Conservation (phyloP, 805 yeast genomes). For the Ogataea paraovalis region DNA sequence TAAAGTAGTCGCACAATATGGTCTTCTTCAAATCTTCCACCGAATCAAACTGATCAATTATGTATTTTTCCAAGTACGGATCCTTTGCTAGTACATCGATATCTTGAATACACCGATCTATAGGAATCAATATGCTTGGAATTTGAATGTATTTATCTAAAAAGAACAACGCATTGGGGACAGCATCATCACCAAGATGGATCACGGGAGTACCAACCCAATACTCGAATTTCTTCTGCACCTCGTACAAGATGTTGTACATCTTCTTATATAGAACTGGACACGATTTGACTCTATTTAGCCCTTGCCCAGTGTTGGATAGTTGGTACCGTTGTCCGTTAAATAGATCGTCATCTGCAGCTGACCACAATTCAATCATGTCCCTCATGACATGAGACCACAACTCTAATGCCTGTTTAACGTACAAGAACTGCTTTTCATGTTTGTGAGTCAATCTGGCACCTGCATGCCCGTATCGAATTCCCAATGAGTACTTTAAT, state of each 20-base stretch:
- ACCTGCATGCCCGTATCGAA: conserved; percentile 62
- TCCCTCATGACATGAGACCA: conserved; percentile 80
- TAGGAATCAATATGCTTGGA: conserved; percentile 71
- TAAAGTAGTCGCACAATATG: conserved; percentile 48
- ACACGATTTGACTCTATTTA: conserved; percentile 71
- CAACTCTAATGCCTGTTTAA: conserved; percentile 64
- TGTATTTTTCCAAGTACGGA: conserved; percentile 44
- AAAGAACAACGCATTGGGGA: conserved; percentile 77
- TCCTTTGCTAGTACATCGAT: conserved; percentile 52
- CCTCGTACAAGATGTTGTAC: conserved; percentile 64
- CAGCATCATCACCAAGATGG: conserved; percentile 79
- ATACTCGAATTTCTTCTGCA: conserved; percentile 54
- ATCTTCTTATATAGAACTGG: conserved; percentile 66
- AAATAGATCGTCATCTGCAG: conserved; percentile 70
- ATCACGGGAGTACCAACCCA: conserved; percentile 84
- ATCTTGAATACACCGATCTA: conserved; percentile 52
- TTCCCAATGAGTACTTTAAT: conserved; percentile 48
- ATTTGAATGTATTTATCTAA: conserved; percentile 78
- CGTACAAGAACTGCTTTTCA: conserved; percentile 68
- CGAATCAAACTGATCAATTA: conserved; percentile 54
- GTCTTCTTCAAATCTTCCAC: conserved; percentile 48
- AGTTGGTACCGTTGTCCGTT: conserved; percentile 53
- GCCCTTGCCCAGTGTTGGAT: conserved; percentile 76
- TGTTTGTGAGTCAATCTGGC: conserved; percentile 73
- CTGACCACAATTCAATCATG: conserved; percentile 72